Evolutionary conservation across 768 basidiomycete species (phyloP).

Genomic region (Lactarius akahatsu): DNA sequence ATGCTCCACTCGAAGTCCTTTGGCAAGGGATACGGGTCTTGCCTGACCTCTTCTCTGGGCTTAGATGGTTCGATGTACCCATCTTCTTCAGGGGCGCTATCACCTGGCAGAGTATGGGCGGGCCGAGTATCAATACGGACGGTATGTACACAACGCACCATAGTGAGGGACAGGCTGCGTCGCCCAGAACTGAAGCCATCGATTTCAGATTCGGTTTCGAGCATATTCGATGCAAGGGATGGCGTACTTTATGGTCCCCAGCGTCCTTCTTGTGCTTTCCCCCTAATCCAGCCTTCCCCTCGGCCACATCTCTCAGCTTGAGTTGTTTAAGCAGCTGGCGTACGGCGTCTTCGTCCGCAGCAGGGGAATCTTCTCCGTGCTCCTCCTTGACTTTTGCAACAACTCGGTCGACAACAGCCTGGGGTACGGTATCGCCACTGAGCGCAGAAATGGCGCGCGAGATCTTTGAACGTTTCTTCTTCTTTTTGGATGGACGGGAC

Average conservation of each 20-base stretch:
- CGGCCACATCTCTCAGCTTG: conserved; percentile 80
- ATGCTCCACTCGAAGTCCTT: conserved; percentile 91
- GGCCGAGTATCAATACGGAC: conserved; percentile 3
- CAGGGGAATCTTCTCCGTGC: conserved; percentile 33
- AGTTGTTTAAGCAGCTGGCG: conserved; percentile 69
- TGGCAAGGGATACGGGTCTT: conserved; percentile 85
- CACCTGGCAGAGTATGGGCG: conserved; percentile 43
- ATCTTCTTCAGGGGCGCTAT: conserved; percentile 65
- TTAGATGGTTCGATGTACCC: conserved; percentile 87
- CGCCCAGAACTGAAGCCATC: conserved; percentile 76
- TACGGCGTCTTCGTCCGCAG: conserved; percentile 62
- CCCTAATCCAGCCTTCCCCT: conserved; percentile 76
- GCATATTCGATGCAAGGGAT: not conserved
- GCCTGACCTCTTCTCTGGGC: conserved; percentile 73
- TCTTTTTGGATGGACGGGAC: conserved; percentile 62
- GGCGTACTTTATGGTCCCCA: conserved; percentile 82
- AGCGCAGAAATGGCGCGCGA: conserved; percentile 51
- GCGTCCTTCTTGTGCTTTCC: conserved; percentile 77
- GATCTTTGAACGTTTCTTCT: conserved; percentile 81
- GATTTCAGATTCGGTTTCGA: conserved; percentile 16
- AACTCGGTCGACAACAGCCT: conserved; percentile 66
- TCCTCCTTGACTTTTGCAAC: conserved; percentile 52
- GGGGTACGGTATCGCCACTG: conserved; percentile 57
- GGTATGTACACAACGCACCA: conserved; percentile 42
- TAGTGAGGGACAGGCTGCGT: conserved; percentile 97